Percentiles rank a stretch among this genome's conserved stretches.
These are phyloP conservation scores for Xylariaceae sp. DNA, from an alignment of 2,329 filamentous ascomycete species.

Conservation along the genomic window DNA sequence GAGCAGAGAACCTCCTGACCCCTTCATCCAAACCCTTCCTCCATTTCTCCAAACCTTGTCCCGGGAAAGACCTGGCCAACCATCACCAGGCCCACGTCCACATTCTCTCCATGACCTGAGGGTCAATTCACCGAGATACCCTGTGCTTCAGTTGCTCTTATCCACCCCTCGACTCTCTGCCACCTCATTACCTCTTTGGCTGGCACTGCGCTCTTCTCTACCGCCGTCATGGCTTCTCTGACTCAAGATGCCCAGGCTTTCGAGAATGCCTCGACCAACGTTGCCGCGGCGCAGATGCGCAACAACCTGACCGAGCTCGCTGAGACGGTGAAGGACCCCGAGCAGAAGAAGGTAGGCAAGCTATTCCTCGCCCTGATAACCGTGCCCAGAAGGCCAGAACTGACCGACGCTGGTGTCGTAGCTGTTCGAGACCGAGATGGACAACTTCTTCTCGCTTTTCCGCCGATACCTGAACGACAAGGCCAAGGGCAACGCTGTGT, in stretches of 20 bases:
- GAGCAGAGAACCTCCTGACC: too few relatives aligned
- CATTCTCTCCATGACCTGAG: background rate
- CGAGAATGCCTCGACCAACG: constrained; percentile 97
- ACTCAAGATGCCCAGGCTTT: constrained; percentile 64
- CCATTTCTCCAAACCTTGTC: too few relatives aligned
- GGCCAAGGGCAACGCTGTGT: constrained; percentile 91
- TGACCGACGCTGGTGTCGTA: too few relatives aligned
- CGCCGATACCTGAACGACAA: constrained; percentile 97
- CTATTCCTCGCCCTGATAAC: too few relatives aligned
- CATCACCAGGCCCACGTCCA: too few relatives aligned
- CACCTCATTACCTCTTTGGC: too few relatives aligned
- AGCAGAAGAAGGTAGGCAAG: constrained; percentile 67
- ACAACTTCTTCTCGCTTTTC: constrained; percentile 99
- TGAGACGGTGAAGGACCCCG: constrained; percentile 78
- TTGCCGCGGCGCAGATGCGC: constrained; percentile 97
- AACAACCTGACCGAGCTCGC: constrained; percentile 90
- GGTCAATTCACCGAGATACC: too few relatives aligned
- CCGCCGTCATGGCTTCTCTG: constrained; percentile 19
- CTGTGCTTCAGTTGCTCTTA: constrained; percentile 4
- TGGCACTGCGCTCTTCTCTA: too few relatives aligned
- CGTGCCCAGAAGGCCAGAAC: too few relatives aligned
- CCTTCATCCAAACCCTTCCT: too few relatives aligned
- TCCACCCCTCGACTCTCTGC: constrained; percentile 2
- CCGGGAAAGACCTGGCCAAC: too few relatives aligned
- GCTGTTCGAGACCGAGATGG: constrained; percentile 99